Percentiles rank a stretch among this genome's conserved stretches.
Conservation (phyloP, 495 filamentous ascomycete genomes). For the Friedmanniomyces endolithicus region DNA sequence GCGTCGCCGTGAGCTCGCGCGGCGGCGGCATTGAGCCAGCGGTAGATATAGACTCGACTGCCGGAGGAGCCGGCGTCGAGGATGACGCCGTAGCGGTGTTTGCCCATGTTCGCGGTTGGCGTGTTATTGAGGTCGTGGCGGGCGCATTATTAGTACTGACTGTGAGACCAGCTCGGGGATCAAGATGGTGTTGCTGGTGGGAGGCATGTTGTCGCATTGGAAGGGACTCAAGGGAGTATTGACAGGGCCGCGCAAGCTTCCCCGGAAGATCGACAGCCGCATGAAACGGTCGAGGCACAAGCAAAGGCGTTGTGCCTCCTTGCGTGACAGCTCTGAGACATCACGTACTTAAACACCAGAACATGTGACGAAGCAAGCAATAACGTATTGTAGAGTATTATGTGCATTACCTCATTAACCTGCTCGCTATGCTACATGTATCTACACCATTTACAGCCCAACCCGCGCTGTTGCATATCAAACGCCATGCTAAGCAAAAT, state of each 20-base stretch:
- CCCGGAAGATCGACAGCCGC: background rate
- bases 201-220: background rate
- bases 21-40: slow-evolving; percentile 66
- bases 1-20: slow-evolving; percentile 49
- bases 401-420: too few species aligned
- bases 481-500: too few species aligned
- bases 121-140: background rate
- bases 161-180: background rate
- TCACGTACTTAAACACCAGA: too few species aligned
- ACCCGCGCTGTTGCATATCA: too few species aligned
- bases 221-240: background rate
- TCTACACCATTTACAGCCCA: too few species aligned
- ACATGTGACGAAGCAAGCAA: too few species aligned
- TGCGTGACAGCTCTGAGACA: too few species aligned
- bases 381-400: too few species aligned
- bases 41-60: slow-evolving; percentile 85
- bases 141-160: background rate
- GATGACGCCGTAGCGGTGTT: slow-evolving; percentile 48
- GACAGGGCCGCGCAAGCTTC: background rate
- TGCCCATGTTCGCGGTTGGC: slow-evolving; percentile 6
- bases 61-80: slow-evolving; percentile 66
- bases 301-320: too few species aligned
- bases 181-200: background rate
- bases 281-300: too few species aligned
- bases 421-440: too few species aligned